Base-by-base conservation (phyloP, 345 rosid species). In the Ceriops zippeliana region DNA sequence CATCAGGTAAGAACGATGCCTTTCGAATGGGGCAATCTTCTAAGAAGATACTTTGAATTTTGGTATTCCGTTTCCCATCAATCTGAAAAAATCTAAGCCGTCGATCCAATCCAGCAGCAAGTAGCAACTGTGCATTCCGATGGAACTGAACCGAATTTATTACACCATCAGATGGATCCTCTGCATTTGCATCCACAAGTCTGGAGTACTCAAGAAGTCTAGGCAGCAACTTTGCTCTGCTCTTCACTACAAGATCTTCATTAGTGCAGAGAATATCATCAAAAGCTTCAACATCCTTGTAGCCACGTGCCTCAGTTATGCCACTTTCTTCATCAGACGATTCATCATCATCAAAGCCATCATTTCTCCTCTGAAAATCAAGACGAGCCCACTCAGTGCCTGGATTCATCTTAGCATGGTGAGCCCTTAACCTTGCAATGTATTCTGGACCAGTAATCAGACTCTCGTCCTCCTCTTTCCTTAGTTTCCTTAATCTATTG, bases 21-120 rank as follows among this genome's bases (percentile, higher is more conserved):
- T 88, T 88, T 62, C 85, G 83, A 66, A 91, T 80, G 1, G 93
- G 96, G 75, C 89, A 88, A 73, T 95, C 96, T 28, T 91, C 96
- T 31, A 93, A 87, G 80, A 89, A 88, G 54, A 93, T 77, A 61
- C 95, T 91, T 73, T 93, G 96, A 63, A 91, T 84, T 76, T 87
- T 91, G 16, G 91, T 87, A 83, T 91, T 91, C 75, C 89, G 83
- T 78, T 90, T 95, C 1, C 99, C 99, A 79, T 95, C 99, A 65
- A 95, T 86, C 82, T 91, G 93, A 62, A 91, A 91, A 77, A 95
- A 91, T 63, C 88, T 82, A 46, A 93, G 73, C 70, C 84, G 77
- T 62, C 89, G 66, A 73, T 91, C 95, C 63, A 88, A 82, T 61
- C 97, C 97, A 51, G 93, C 90, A 46, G 92, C 66, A 62, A 93